Percentiles rank a stretch among this genome's conserved stretches.
Evolutionary conservation across 1,284 basidiomycete species (phyloP).

Genomic region (Trametes versicolor): DNA sequence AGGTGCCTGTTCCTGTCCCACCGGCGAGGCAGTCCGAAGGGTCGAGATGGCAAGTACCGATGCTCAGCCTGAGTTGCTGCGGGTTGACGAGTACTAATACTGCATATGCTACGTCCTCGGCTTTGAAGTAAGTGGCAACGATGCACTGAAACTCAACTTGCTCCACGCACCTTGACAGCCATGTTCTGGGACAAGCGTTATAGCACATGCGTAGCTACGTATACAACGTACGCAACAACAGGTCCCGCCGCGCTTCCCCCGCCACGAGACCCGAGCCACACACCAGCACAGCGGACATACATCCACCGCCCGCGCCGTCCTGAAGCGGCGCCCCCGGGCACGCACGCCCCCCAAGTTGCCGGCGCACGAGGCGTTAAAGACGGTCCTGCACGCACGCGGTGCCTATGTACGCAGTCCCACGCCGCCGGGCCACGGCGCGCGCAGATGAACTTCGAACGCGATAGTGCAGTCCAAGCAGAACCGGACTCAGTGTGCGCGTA

Average conservation of each 20-base stretch:
- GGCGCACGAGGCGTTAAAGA: not conserved
- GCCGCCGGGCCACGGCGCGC: not conserved
- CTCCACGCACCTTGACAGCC: too few relatives aligned
- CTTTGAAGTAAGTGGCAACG: too few relatives aligned
- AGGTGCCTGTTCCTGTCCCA: not conserved
- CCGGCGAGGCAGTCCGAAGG: not conserved
- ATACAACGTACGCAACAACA: not conserved
- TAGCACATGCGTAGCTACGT: not conserved
- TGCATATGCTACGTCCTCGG: too few relatives aligned
- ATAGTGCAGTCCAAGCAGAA: too few relatives aligned
- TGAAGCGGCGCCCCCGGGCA: not conserved
- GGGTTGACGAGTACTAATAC: too few relatives aligned
- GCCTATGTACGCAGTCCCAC: not conserved
- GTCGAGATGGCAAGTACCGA: too few relatives aligned
- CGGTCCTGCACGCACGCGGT: too few relatives aligned
- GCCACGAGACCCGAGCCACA: not conserved
- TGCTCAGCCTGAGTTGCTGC: too few relatives aligned
- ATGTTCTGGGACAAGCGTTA: too few relatives aligned
- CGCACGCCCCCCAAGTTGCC: not conserved
- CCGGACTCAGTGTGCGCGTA: too few relatives aligned
- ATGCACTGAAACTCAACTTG: too few relatives aligned
- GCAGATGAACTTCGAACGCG: too few relatives aligned
- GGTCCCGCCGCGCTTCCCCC: constrained; percentile 1
- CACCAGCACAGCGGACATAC: not conserved
- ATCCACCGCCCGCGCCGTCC: not conserved